These are phyloP conservation scores for Gynandropsis gynandra DNA, from an alignment of 345 rosid genomes.

Conservation along the genomic window DNA sequence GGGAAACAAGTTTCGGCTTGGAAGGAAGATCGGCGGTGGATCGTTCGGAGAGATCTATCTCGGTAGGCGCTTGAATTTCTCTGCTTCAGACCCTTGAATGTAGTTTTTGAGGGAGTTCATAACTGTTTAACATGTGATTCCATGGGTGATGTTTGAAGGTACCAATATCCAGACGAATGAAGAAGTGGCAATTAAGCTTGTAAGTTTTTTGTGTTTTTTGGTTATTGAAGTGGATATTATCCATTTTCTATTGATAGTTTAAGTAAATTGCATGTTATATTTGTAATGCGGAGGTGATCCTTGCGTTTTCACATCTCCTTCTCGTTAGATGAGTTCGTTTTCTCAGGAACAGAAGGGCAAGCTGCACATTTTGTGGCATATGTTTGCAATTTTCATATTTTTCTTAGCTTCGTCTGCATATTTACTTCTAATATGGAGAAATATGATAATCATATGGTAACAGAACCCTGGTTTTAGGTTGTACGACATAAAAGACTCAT, in stretches of 20 bases:
- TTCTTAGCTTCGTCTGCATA: conserved; percentile 8
- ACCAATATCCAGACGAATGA: conserved; percentile 87
- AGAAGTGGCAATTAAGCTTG: conserved; percentile 98
- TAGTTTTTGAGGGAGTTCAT: neutral
- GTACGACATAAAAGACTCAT: too few relatives aligned
- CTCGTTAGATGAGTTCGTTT: neutral
- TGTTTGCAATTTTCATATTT: conserved; percentile 16
- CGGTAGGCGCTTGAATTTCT: conserved; percentile 34
- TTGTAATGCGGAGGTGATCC: conserved; percentile 8
- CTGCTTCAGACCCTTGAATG: neutral
- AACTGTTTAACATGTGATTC: conserved; percentile 6
- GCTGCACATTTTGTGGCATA: conserved; percentile 10
- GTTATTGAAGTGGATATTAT: neutral
- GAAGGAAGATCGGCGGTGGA: conserved; percentile 96
- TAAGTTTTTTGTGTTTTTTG: conserved; percentile 33
- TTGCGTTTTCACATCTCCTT: conserved; percentile 5
- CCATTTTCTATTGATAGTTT: neutral
- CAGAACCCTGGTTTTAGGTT: too few relatives aligned
- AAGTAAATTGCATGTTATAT: conserved; percentile 2
- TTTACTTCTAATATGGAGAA: neutral
- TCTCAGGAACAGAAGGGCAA: conserved; percentile 12
- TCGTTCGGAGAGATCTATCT: conserved; percentile 98
- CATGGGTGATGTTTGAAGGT: conserved; percentile 35
- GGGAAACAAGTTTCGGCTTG: conserved; percentile 83
- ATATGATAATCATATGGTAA: too few relatives aligned